Percentiles rank a stretch among this genome's conserved stretches.
These are phyloP conservation scores for Raphidocelis subcapitata DNA, from an alignment of 139 green algal species.

Conservation along the genomic window DNA sequence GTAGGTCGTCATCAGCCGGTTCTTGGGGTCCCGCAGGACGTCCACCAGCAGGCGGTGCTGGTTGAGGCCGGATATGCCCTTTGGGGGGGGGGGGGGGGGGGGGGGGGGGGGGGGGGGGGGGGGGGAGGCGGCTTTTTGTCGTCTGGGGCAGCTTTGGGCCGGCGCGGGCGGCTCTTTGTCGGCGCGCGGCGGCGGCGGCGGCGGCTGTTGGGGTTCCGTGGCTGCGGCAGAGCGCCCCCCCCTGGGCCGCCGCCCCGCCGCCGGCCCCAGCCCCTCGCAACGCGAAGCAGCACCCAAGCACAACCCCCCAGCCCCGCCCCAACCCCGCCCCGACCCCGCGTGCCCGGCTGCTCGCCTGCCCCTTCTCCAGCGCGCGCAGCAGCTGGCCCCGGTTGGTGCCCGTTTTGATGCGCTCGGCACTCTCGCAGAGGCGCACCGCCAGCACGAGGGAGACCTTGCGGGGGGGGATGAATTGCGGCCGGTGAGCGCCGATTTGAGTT, in stretches of 20 bases:
- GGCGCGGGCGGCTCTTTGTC: no score
- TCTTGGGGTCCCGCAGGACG: constrained; percentile 63
- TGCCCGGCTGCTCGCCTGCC: not conserved
- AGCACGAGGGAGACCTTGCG: constrained; percentile 34
- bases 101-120: no score
- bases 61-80: constrained; percentile 68
- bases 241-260: no score
- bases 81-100: not conserved
- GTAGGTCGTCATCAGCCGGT: constrained; percentile 62
- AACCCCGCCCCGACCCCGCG: no score
- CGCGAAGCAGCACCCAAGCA: no score
- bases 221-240: no score
- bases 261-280: no score
- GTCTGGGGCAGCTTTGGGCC: no score
- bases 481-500: not conserved
- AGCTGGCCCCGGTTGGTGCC: constrained; percentile 45
- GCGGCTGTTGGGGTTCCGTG: no score
- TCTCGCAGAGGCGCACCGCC: constrained; percentile 26
- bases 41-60: constrained; percentile 42
- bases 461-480: not conserved
- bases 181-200: no score
- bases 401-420: constrained; percentile 10
- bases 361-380: constrained; percentile 29
- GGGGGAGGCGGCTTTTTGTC: no score
- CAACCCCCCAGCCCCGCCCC: no score